Evolutionary conservation across 306 rosid species (phyloP).

Genomic region (Crotalaria pallida): DNA sequence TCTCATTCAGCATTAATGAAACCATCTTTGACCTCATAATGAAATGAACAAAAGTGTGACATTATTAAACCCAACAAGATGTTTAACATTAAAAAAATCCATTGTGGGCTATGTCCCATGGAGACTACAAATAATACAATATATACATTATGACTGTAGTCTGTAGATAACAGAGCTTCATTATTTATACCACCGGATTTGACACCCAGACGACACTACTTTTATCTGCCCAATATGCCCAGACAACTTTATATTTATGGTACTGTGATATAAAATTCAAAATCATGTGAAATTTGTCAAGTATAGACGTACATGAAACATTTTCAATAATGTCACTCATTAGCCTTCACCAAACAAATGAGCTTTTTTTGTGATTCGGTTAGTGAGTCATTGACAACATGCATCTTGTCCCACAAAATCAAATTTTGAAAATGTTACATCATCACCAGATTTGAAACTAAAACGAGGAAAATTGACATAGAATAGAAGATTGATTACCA

Average conservation of each 20-base stretch:
- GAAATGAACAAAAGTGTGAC: neutral
- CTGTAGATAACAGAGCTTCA: too few relatives aligned
- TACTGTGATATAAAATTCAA: too few relatives aligned
- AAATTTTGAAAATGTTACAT: neutral
- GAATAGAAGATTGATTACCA: constrained; percentile 36
- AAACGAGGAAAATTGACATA: neutral
- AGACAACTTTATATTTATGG: too few relatives aligned
- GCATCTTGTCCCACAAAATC: neutral
- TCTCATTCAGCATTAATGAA: constrained; percentile 15
- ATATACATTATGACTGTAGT: neutral
- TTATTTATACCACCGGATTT: too few relatives aligned
- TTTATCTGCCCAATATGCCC: too few relatives aligned
- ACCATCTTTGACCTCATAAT: neutral
- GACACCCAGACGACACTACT: too few relatives aligned
- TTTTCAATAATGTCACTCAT: neutral
- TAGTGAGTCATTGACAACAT: neutral
- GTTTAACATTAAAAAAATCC: neutral
- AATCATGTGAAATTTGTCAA: too few relatives aligned
- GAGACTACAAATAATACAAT: neutral
- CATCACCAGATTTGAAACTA: neutral
- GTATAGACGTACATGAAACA: too few relatives aligned
- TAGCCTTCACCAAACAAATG: neutral
- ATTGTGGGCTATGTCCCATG: neutral
- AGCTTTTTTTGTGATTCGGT: neutral
- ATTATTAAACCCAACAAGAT: neutral